These are phyloP conservation scores for Umbelopsis vinacea DNA, from an alignment of 192 early-diverging fungal species.

Conservation along the genomic window DNA sequence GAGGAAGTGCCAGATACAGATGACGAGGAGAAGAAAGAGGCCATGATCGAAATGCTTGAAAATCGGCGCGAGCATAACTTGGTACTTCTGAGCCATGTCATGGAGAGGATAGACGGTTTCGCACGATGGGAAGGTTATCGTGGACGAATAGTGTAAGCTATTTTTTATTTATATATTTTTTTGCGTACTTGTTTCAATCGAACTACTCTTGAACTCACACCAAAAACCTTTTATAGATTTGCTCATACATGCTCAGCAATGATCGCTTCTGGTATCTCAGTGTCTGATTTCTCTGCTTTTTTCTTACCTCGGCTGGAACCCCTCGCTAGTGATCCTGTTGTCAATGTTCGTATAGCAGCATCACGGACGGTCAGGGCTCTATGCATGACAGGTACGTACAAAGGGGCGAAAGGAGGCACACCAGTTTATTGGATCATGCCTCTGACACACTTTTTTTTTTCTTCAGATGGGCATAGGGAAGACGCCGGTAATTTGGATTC, in stretches of 20 bases:
- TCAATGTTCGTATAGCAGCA: constrained; percentile 77
- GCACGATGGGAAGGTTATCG: constrained; percentile 53
- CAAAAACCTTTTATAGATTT: constrained; percentile 56
- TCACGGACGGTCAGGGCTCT: constrained; percentile 46
- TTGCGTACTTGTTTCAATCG: constrained; percentile 40
- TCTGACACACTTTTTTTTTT: background rate
- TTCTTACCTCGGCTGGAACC: constrained; percentile 65
- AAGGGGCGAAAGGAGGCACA: background rate
- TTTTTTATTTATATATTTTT: constrained; percentile 46
- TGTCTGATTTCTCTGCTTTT: constrained; percentile 65
- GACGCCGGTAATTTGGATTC: constrained; percentile 10
- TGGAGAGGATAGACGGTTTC: constrained; percentile 44
- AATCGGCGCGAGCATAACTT: constrained; percentile 26
- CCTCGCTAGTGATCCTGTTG: constrained; percentile 65
- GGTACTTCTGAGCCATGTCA: constrained; percentile 32
- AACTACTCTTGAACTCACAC: constrained; percentile 48
- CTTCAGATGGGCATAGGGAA: constrained; percentile 4
- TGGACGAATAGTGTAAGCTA: constrained; percentile 56
- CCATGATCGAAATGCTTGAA: constrained; percentile 21
- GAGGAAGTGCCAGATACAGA: constrained; percentile 20
- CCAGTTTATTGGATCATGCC: background rate
- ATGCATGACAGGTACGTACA: constrained; percentile 26
- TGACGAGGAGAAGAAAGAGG: constrained; percentile 23
- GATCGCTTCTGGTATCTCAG: constrained; percentile 61
- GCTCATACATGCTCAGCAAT: constrained; percentile 73